Base-by-base conservation (phyloP, 164 flowering plant species). In the Magnolia officinalis region DNA sequence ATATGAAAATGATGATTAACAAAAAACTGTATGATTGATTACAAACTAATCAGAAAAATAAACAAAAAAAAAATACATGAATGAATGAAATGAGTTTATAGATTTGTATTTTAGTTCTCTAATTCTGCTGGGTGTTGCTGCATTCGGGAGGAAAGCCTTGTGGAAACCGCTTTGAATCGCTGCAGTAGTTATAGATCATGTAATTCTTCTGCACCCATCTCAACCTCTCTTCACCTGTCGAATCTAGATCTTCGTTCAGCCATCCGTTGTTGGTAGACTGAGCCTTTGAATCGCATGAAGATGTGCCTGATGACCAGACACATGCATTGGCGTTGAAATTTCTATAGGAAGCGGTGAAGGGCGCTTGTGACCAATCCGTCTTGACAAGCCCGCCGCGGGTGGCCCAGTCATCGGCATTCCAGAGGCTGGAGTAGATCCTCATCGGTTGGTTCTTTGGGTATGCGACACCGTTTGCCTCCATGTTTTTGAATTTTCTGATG, bases 351-450 rank as follows among this genome's bases (percentile, higher is more conserved):
- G 83, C 83, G 3, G 78, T 75, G 74, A 78, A 78, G 63, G 80
- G 80, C 1, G 83, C 78, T 4, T 75, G 24, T 52, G 69, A 71
- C 83, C 83, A 80, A 50, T 80, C 83, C 24, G 80, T 80, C 63
- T 80, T 81, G 23, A 81, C 78, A 8, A 71, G 80, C 21, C 80
- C 80, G 55, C 83, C 78, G 19, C 76, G 75, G 13, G 83, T 80
- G 37, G 82, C 82, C 82, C 82, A 80, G 49, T 76, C 79, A 26
- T 80, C 82, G 0, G 82, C 82, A 67, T 80, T 80, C 83, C 83
- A 80, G 4, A 74, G 72, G 55, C 80, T 80, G 0, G 80, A 80
- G 80, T 80, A 77, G 50, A 80, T 71, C 70, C 80, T 70, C 83
- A 80, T 80, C 0, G 82, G 78, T 59, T 80, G 82, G 75, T 71